Evolutionary conservation across 768 basidiomycete genomes (phyloP), one percentile per base, ranked within the genome.

Genomic region (Clathrus columnatus): DNA sequence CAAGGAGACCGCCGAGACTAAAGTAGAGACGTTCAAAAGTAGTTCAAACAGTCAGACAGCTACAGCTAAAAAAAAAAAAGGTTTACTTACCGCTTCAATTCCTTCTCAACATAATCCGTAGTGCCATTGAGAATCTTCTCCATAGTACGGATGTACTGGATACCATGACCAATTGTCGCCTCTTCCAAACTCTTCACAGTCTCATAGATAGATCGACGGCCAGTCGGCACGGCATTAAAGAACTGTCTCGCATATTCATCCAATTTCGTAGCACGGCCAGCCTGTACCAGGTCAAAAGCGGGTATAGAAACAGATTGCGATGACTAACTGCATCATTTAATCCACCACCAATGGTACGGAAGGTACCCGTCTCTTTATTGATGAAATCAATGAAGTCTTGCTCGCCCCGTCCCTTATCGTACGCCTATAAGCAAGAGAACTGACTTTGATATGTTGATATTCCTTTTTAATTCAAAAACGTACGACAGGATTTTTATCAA

Each of bases 141-240:
- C 90, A 97, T 94, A 43, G 92, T 83, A 57, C 85, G 84, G 56
- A 93, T 61, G 69, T 99, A 99, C 17, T 83, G 79, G 21, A 76
- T 70, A 5, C 65, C 72, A 26, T 81, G 80, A 41, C 77, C 72
- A 17, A 66, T 66, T n/a, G 72, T 66, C 5, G 81, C 78, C 45
- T 89, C 67, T 0, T 63, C 65, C 28, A 71, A 66, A 28, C 18
- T 45, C 4, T 23, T 42, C 23, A 91, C 91, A 58, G 90, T 81
- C 61, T 82, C 70, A 60, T 82, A 76, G 56, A 96, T 69, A n/a
- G 75, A 67, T 36, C 78, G 68, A 36, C 88, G 81, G 30, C 76
- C 76, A 50, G 74, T 74, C 11, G 75, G 75, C 2, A 75, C 67
- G 23, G 87, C 80, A 11, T 70, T 69, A 69, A 88, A 78, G 76